phyloP scores from a whole-genome alignment of 371 early-diverging fungal species.

The Actinomucor elegans region DNA sequence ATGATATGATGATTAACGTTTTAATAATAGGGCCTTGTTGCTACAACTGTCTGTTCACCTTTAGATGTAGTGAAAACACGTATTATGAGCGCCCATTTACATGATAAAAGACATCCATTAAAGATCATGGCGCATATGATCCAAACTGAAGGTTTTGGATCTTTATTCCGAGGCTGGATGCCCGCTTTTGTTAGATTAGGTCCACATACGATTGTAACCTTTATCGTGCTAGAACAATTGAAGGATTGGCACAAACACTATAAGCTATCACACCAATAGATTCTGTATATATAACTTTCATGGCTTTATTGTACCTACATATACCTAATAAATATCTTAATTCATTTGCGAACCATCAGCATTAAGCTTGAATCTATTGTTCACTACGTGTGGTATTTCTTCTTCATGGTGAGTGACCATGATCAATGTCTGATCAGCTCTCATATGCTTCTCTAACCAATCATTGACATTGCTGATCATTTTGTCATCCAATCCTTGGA shows the following conservation, averaged over 20 bases:
- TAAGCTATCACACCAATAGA: background rate
- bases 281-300: background rate
- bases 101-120: conserved; percentile 23
- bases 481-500: conserved; percentile 55
- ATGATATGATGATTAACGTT: background rate
- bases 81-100: conserved; percentile 56
- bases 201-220: conserved; percentile 88
- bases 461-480: conserved; percentile 46
- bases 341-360: conserved; percentile 28
- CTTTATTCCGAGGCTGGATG: conserved; percentile 89
- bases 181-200: conserved; percentile 81
- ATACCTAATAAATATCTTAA: background rate
- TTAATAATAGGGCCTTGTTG: conserved; percentile 53
- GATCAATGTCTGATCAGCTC: conserved; percentile 50
- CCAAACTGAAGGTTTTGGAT: conserved; percentile 70
- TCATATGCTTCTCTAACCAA: conserved; percentile 52
- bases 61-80: conserved; percentile 76
- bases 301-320: background rate
- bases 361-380: conserved; percentile 31
- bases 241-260: conserved; percentile 28
- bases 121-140: conserved; percentile 63
- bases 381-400: conserved; percentile 52
- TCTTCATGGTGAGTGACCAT: conserved; percentile 66
- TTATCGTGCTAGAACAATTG: conserved; percentile 81
- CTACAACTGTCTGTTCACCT: conserved; percentile 69